Base-by-base conservation (phyloP, 306 rosid species). In the Pueraria montana region DNA sequence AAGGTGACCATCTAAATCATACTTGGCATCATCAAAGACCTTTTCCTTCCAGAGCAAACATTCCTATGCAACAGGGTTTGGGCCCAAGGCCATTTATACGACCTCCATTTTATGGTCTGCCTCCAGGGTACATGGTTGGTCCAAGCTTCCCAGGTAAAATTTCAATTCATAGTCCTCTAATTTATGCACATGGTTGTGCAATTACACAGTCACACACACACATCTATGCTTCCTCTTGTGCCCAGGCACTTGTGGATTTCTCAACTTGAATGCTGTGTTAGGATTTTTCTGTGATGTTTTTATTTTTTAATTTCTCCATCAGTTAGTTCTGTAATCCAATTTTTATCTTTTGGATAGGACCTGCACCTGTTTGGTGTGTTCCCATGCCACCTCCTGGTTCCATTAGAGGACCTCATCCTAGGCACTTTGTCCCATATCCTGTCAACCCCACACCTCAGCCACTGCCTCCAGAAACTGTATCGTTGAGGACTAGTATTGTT, bases 1-100 rank as follows among this genome's bases (percentile, higher is more conserved):
- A 90, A 81, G 93, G 87, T 21, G 87, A 86, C 77, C 96, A 81
- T 46, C 86, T 87, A 86, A 89, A 90, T 88, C 89, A 84, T 61
- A 87, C 63, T 65, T 96, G 99, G 99, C 91, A 91, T 85, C 95
- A 82, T 84, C 99, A 92, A 68, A 82, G 89, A 34, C 87, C 92
- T 68, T 91, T 82, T 73, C 87, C 88, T 86, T 78, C 95, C 23
- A 85, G 94, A 83, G 88, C 87, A 45, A 92, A 87, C 86, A 77
- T 92, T 65, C 55, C 97, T 16, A 82, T 91, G 89, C 98, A 84
- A 50, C 98, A 87, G 23, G 89, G 94, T 77, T 79, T 89, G 72
- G 94, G 94, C 52, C 91, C 97, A 72, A 90, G 97, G 91, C 87
- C 98, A 82, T 89, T 88, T 53, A 50, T 88, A 34, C 85, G 96